phyloP scores from a whole-genome alignment of 2,329 filamentous ascomycete species.

The Alternaria incomplexa region DNA sequence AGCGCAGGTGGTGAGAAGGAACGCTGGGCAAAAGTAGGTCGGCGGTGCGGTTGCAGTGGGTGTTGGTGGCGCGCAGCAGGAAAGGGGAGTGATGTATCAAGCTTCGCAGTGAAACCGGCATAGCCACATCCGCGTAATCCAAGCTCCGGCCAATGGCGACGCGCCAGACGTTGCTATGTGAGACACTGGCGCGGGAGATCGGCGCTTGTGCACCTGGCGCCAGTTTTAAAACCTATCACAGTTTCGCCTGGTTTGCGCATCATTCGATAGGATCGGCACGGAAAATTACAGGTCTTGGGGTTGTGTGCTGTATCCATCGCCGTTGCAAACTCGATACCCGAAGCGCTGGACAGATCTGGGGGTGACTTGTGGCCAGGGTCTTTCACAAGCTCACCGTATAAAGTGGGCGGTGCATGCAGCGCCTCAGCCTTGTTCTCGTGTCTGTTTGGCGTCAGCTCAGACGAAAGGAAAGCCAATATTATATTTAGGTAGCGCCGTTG shows the following conservation, averaged over 20 bases:
- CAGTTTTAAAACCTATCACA: slow-evolving; percentile 23
- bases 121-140: slow-evolving; percentile 25
- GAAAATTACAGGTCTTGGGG: neutral
- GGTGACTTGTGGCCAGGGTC: neutral
- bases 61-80: slow-evolving; percentile 10
- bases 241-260: slow-evolving; percentile 2
- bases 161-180: slow-evolving; percentile 21
- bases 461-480: neutral
- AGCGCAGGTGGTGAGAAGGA: neutral
- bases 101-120: slow-evolving; percentile 34
- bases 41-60: slow-evolving; percentile 4
- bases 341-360: neutral
- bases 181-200: slow-evolving; percentile 36
- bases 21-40: slow-evolving; percentile 1
- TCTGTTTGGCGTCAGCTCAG: neutral
- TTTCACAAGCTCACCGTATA: neutral
- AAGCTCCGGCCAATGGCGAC: slow-evolving; percentile 26
- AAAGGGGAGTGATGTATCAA: slow-evolving; percentile 27
- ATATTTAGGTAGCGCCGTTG: neutral
- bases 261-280: neutral
- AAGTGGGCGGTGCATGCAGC: neutral
- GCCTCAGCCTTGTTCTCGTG: neutral
- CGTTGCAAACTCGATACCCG: neutral
- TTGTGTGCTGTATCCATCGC: neutral
- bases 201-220: slow-evolving; percentile 14